Evolutionary conservation across 257 asterid species (phyloP), one percentile per base, ranked within the genome.

Genomic region (Solanum chaucha): DNA sequence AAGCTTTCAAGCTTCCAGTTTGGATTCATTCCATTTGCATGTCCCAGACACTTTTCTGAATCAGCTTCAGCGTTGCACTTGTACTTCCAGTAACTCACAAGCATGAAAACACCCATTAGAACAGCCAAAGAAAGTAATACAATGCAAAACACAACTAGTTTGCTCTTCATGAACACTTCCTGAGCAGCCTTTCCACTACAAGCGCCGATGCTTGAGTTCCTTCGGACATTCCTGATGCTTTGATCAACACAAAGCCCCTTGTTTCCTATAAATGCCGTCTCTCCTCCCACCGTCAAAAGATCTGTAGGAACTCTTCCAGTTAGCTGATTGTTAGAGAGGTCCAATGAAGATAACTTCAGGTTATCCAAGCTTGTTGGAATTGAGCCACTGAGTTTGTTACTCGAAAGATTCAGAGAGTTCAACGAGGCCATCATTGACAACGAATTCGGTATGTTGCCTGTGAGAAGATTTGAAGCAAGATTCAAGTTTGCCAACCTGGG

Each of bases 391-490:
- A 88, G 88, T 14, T 68, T 44, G 41, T 88, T 88, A 22, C 44
- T 68, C n/a, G 90, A 88, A 35, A 88, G 55, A 46, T 88, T 88
- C 44, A 88, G 77, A 36, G 87, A 88, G n/a, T 86, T 88, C 26
- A 88, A 32, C 10, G 85, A 61, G 35, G 73, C 40, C 35, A 88
- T 64, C 22, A 58, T 75, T 48, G 88, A 87, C 6, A 88, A 65
- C 5, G 86, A 64, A 75, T 7, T 24, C 2, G 90, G 90, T 34
- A 88, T 88, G 36, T 24, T 40, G 24, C 90, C 86, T 14, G 86
- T 35, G 17, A 88, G 86, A 30, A 36, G 73, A 78, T 88, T 88
- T 8, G 61, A 65, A 19, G 90, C 86, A 35, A 85, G 72, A 85
- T 51, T 77, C 41, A 88, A 14, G 78, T 88, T 88, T 12, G 71